phyloP scores from a whole-genome alignment of 2,329 filamentous ascomycete genomes.

The Diaporthe longicolla region DNA sequence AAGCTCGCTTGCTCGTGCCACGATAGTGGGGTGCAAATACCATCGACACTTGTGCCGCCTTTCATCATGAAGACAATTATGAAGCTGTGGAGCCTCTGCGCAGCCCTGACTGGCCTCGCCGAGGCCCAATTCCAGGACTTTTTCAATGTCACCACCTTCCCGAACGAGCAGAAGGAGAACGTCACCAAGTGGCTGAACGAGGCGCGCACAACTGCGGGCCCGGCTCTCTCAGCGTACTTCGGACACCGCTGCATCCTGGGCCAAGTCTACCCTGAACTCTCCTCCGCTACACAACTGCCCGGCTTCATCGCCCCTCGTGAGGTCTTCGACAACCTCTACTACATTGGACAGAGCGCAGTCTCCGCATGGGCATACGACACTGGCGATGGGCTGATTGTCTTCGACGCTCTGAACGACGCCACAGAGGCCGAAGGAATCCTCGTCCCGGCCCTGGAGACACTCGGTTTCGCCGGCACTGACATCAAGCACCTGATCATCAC shows the following conservation, averaged over 20 bases:
- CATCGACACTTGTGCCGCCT: neutral
- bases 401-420: slow-evolving; percentile 46
- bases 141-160: slow-evolving; percentile 12
- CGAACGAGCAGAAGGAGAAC: slow-evolving; percentile 25
- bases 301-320: slow-evolving; percentile 18
- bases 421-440: neutral
- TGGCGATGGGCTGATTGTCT: slow-evolving; percentile 47
- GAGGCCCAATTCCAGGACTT: slow-evolving; percentile 24
- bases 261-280: neutral
- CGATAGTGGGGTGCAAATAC: accelerated
- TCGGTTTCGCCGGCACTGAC: slow-evolving; percentile 43
- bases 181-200: slow-evolving; percentile 18
- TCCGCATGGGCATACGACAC: slow-evolving; percentile 49
- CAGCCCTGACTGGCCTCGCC: neutral
- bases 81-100: neutral
- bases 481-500: slow-evolving; percentile 50
- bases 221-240: slow-evolving; percentile 3
- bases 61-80: neutral
- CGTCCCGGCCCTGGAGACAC: neutral
- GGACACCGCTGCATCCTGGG: slow-evolving; percentile 9
- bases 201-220: neutral
- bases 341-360: slow-evolving; percentile 37
- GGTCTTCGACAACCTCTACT: slow-evolving; percentile 8
- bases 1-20: neutral
- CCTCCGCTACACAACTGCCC: neutral